phyloP scores from a whole-genome alignment of 192 early-diverging fungal species.

The Coemansia asiatica region DNA sequence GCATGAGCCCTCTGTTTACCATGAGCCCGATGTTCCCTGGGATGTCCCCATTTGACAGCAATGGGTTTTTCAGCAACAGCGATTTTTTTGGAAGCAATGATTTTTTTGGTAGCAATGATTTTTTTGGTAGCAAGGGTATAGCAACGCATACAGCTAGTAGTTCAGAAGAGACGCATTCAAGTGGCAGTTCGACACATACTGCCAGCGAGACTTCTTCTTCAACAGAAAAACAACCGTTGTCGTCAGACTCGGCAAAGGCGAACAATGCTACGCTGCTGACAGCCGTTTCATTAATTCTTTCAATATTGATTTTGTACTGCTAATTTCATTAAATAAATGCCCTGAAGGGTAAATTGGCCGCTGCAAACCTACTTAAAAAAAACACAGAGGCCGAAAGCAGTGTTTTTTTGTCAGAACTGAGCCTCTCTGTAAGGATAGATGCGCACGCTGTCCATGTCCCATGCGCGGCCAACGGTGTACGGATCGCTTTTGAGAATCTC shows the following conservation, averaged over 20 bases:
- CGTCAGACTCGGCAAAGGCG: too few relatives aligned
- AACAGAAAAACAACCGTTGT: too few relatives aligned
- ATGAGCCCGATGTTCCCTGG: neutral
- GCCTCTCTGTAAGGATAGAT: slow-evolving; percentile 28
- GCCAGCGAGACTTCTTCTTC: too few relatives aligned
- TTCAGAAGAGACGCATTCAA: too few relatives aligned
- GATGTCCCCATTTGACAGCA: neutral
- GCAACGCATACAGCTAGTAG: too few relatives aligned
- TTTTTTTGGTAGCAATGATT: neutral
- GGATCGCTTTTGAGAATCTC: slow-evolving; percentile 54
- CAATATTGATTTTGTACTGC: neutral
- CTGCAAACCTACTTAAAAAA: neutral
- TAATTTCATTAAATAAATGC: too few relatives aligned
- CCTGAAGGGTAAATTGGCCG: neutral
- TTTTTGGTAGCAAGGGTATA: too few relatives aligned
- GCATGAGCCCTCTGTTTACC: neutral
- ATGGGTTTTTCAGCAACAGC: neutral
- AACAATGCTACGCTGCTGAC: too few relatives aligned
- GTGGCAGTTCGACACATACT: too few relatives aligned
- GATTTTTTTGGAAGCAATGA: neutral
- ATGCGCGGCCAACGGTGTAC: slow-evolving; percentile 57
- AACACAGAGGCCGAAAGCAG: too few relatives aligned
- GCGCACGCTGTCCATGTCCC: slow-evolving; percentile 43
- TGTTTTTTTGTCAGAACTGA: slow-evolving; percentile 10
- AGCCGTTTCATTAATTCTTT: too few relatives aligned